phyloP scores from a whole-genome alignment of 2,329 filamentous ascomycete genomes.

The Ceratocystis eucalypticola region DNA sequence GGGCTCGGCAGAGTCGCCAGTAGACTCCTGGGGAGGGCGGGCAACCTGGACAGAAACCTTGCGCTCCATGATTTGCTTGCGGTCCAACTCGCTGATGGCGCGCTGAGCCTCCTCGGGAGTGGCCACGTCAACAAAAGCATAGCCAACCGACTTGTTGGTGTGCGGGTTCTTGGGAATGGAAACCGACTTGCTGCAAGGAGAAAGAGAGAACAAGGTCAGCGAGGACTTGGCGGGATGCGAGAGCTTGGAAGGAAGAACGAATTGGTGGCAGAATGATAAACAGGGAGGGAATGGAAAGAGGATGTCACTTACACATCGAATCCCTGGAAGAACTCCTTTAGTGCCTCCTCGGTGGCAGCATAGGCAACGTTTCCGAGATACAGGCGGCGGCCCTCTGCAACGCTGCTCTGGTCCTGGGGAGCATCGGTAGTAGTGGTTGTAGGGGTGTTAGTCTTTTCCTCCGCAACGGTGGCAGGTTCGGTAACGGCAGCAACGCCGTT shows the following conservation, averaged over 20 bases:
- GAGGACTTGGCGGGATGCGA: not conserved
- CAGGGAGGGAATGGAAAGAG: not conserved
- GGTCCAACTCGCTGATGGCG: slow-evolving; percentile 88
- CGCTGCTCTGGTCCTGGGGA: slow-evolving; percentile 67
- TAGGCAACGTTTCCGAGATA: slow-evolving; percentile 99
- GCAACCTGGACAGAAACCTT: slow-evolving; percentile 99
- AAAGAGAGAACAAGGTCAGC: not conserved
- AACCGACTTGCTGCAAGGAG: slow-evolving; percentile 69
- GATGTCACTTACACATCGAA: slow-evolving; percentile 81
- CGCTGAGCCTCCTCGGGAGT: slow-evolving; percentile 89
- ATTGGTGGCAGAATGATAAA: not conserved
- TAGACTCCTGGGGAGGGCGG: slow-evolving; percentile 83
- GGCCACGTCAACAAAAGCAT: slow-evolving; percentile 96
- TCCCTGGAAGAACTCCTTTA: slow-evolving; percentile 99
- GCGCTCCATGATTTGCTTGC: slow-evolving; percentile 93
- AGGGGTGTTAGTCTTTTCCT: slow-evolving; percentile 53
- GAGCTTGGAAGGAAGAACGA: not conserved
- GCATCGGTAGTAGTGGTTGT: slow-evolving; percentile 59
- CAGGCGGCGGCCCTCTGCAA: slow-evolving; percentile 95
- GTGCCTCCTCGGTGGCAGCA: slow-evolving; percentile 99
- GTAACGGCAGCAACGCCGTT: slow-evolving; percentile 14
- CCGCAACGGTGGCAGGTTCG: slow-evolving; percentile 27
- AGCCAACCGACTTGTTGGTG: slow-evolving; percentile 94
- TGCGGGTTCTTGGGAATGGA: slow-evolving; percentile 99
- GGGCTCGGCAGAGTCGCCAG: slow-evolving; percentile 58